Base-by-base conservation (phyloP, 139 green algal species). In the Trebouxia sp. region DNA sequence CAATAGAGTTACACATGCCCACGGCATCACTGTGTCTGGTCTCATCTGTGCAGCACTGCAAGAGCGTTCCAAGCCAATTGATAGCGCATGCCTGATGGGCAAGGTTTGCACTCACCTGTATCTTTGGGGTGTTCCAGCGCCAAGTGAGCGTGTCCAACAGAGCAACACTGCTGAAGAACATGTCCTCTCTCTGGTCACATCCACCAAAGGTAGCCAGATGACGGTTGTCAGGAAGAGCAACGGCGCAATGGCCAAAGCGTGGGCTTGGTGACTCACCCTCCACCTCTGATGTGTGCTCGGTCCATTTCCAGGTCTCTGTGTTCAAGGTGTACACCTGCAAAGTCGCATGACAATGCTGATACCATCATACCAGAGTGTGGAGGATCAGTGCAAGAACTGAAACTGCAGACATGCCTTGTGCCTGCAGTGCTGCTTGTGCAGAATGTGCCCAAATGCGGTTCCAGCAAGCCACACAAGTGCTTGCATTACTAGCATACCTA, bases 91-190 rank as follows among this genome's bases (percentile, higher is more conserved):
- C n/a, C n/a, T n/a, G n/a, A 62, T 65, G 11, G 32, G 11, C 24
- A 41, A 38, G 30, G 15, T 42, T n/a, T n/a, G 20, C 9, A 32
- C 66, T 12, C 6, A 77, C 82, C 82, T 76, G 41, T 17, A 83
- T 35, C 20, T 50, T 43, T 15, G 77, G 67, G 7, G 39, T 80
- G 77, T 8, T 77, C 82, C 82, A 86, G 42, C 53, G 53, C 83
- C 83, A 86, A n/a, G 78, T 82, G 32, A 39, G 45, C 8, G 83
- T 86, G 78, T 86, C 83, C 24, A 86, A 62, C 41, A 86, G 3
- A 11, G 83, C 67, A 32, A 83, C 32, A 47, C 51, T 75, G 70
- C 56, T 65, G 37, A 66, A 80, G 77, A 79, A 83, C n/a, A 65
- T 32, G 53, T 55, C 55, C 6, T 30, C 20, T 8, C 80, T 65